Evolutionary conservation across 225 moss, liverwort and hornwort species (phyloP), one percentile per base, ranked within the genome.

Genomic region (Physcomitrellopsis africana): DNA sequence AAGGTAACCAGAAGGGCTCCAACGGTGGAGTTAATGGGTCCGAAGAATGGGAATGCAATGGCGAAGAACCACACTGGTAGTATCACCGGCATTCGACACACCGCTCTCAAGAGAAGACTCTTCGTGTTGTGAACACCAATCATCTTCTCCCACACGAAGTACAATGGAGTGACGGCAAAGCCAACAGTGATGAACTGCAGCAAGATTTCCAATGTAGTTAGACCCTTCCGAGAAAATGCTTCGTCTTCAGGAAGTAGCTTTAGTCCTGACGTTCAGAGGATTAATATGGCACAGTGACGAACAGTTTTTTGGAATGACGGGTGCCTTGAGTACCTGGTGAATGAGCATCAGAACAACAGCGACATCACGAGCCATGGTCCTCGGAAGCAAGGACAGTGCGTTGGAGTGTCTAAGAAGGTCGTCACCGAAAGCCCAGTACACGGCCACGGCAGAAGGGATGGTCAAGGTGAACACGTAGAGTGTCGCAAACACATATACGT

Each of bases 261-360:
- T 2, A 37, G 4, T 37, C 24, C 32, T 37, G 4, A 37, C 32
- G 32, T 37, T 7, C 32, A 37, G 32, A 37, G 7, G 5, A 37
- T 37, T 37, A 4, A 37, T 37, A 37, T 37, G 32, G 32, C 32
- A 37, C 32, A 37, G 1, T 5, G 32, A 37, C 4, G 32, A 37
- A 7, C 4, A 37, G 7, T 15, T 18, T 58, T 9, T 19, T 24
- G 0, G 8, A 58, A 18, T 19, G 20, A 58, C 0, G 58, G 8
- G 19, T 19, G 19, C 20, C 13, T 58, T 7, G 4, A 4, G 32
- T 8, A 76, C 75, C 75, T 76, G 75, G 42, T 76, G 75, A 7
- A 76, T 63, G 41, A 76, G 75, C 75, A 76, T 76, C 51, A 76
- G 75, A 44, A 76, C 9, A 23, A 76, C 75, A n/a, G 75, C 75